These are phyloP conservation scores for Daldinia caldariorum DNA, from an alignment of 495 filamentous ascomycete genomes.

Conservation along the genomic window DNA sequence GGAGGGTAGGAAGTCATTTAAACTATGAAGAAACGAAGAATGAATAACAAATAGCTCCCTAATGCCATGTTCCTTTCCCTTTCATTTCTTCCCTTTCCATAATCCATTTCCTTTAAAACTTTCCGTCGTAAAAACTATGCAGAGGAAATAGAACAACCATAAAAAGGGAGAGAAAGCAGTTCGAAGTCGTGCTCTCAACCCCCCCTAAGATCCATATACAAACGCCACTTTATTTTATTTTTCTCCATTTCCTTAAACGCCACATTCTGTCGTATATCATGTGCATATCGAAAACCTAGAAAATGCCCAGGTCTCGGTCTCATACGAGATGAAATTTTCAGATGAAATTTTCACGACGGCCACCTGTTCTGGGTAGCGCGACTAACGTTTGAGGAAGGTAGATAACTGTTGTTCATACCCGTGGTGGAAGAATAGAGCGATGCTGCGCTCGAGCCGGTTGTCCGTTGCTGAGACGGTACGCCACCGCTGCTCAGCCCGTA, in stretches of 20 bases:
- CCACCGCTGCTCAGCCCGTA: conserved; percentile 44
- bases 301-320: too few species aligned
- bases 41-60: conserved; percentile 9
- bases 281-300: conserved; percentile 6
- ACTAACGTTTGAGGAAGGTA: conserved; percentile 43
- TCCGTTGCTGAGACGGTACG: conserved; percentile 45
- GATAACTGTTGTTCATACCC: conserved; percentile 45
- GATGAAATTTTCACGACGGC: conserved; percentile 29
- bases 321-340: conserved; percentile 11
- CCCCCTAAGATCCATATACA: conserved; percentile 20
- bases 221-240: conserved; percentile 44
- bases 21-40: conserved; percentile 31
- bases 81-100: conserved; percentile 19
- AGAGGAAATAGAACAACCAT: conserved; percentile 15
- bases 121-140: conserved; percentile 42
- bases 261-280: conserved; percentile 44
- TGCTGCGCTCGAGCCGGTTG: conserved; percentile 41
- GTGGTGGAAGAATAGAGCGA: conserved; percentile 43
- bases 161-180: conserved; percentile 2
- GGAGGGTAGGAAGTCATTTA: conserved; percentile 1
- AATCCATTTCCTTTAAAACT: conserved; percentile 23
- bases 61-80: conserved; percentile 6
- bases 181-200: neutral
- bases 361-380: conserved; percentile 45
- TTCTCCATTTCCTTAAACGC: conserved; percentile 37